phyloP scores from a whole-genome alignment of 495 filamentous ascomycete genomes.

The Daldinia childiae region DNA sequence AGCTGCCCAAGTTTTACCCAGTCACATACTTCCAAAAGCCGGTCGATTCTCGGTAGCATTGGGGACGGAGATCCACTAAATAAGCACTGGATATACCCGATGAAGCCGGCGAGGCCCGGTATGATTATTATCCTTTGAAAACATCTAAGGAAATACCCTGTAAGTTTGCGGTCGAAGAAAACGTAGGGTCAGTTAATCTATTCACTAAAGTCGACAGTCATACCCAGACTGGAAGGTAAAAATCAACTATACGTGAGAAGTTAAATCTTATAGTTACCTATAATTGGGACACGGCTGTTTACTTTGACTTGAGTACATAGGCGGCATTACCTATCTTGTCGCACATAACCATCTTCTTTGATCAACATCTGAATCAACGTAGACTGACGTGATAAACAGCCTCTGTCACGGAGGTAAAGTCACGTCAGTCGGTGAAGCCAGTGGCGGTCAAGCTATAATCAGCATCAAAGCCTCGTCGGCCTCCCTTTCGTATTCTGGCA shows the following conservation, averaged over 20 bases:
- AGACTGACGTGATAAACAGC: background rate
- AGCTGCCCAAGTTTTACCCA: background rate
- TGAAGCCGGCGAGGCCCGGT: conserved; percentile 19
- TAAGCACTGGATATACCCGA: conserved; percentile 18
- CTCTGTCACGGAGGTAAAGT: background rate
- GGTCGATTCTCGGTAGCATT: conserved; percentile 26
- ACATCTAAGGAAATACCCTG: too few species aligned
- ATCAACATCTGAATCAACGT: background rate
- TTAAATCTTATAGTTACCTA: too few species aligned
- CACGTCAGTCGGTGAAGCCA: background rate
- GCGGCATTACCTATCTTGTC: too few species aligned
- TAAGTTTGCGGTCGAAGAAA: background rate
- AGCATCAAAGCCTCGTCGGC: too few species aligned
- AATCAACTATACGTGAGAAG: too few species aligned
- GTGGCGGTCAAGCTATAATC: background rate
- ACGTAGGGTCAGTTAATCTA: background rate
- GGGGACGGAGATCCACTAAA: conserved; percentile 22
- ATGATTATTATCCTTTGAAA: background rate
- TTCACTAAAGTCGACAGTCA: background rate
- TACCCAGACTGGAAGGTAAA: too few species aligned
- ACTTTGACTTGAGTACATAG: background rate
- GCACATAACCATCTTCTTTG: background rate
- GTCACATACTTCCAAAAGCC: conserved; percentile 8
- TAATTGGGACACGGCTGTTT: background rate
- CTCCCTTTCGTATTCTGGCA: background rate